Percentiles rank a stretch among this genome's conserved stretches.
Conservation (phyloP, 305 asterid genomes). For the Ilex paraguariensis region DNA sequence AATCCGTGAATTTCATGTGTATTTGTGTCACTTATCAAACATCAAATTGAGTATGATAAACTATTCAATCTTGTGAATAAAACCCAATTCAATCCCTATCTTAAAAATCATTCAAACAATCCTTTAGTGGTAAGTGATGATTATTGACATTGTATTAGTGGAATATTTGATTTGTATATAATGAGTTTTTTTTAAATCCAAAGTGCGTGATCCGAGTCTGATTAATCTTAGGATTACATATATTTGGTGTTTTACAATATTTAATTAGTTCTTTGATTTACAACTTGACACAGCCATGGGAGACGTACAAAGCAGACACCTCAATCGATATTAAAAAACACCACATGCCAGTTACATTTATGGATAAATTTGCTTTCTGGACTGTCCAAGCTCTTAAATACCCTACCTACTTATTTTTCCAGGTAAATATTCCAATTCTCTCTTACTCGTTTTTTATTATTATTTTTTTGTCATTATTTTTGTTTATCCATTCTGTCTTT, state of each 20-base stretch:
- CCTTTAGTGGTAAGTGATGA: too few relatives aligned
- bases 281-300: conserved; percentile 54
- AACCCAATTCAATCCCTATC: too few relatives aligned
- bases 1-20: too few relatives aligned
- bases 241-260: background rate
- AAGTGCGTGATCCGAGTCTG: too few relatives aligned
- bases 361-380: conserved; percentile 62
- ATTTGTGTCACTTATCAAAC: too few relatives aligned
- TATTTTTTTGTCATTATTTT: background rate
- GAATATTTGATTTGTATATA: background rate
- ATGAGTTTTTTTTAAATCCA: background rate
- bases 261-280: background rate
- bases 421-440: conserved; percentile 29
- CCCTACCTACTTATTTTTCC: conserved; percentile 60
- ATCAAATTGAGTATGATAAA: too few relatives aligned
- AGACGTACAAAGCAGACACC: conserved; percentile 61
- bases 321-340: conserved; percentile 65
- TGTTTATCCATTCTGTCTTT: too few relatives aligned
- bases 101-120: too few relatives aligned
- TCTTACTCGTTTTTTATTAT: too few relatives aligned
- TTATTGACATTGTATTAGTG: too few relatives aligned
- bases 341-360: conserved; percentile 36
- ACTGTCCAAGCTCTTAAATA: conserved; percentile 49
- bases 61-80: too few relatives aligned
- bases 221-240: too few relatives aligned